Base-by-base conservation (phyloP, 2,329 filamentous ascomycete genomes). In the Hypoxylon sp. region DNA sequence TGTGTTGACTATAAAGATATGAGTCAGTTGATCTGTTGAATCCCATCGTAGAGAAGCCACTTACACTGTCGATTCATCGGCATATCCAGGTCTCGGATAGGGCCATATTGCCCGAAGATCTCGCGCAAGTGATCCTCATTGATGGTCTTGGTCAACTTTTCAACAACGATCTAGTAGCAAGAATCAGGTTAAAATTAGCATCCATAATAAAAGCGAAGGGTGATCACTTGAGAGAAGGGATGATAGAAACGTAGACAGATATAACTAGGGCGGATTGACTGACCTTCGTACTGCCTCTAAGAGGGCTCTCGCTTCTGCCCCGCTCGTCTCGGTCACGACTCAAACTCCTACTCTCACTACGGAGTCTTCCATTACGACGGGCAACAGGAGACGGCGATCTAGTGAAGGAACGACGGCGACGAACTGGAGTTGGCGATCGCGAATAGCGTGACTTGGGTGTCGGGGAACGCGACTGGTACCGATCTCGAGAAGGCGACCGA, bases 61-160 rank as follows among this genome's bases (percentile, higher is more conserved):
- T 50, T 85, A 96, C 94, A 96, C 72, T 91, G 88, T 77, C 91
- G 88, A 78, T 97, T 98, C 81, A 98, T 90, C 2, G 96, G 96
- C 73, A 99, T 88, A 76, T 98, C 94, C 22, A 99, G 84, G 73
- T 96, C 93, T 74, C 91, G 88, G 74, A 99, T 97, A 19, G 87
- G 86, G 55, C 96, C 96, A 78, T 96, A 99, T 39, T 88, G 87
- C 53, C 93, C 92, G 78, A 99, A 99, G 67, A 99, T 97, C 79
- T 99, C 96, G 73, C 89, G 88, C 5, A 99, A 84, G 76, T 99
- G 96, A 17, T 88, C 88, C 78, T 95, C 93, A 65, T 93, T 97
- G 74, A 99, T 91, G 76, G 97, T 98, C 80, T 97, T 97, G 3
- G 95, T 97, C 76, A 99, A 86, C 70, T 97, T 94, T 81, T 99